phyloP scores from a whole-genome alignment of 345 rosid genomes.

The Moringa oleifera region DNA sequence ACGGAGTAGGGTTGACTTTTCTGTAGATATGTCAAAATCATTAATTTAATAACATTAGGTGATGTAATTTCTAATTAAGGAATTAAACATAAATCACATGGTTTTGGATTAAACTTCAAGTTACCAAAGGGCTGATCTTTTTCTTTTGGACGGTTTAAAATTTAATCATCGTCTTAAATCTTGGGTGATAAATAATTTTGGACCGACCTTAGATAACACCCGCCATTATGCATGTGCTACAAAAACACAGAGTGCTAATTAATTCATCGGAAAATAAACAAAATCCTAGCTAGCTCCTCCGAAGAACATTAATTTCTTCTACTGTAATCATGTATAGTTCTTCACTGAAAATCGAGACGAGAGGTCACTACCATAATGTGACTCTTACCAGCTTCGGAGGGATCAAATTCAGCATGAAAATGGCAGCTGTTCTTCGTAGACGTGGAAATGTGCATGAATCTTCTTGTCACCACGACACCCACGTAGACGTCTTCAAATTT shows the following conservation, averaged over 20 bases:
- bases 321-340: background rate
- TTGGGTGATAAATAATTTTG: background rate
- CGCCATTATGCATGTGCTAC: slow-evolving; percentile 8
- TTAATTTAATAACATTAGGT: background rate
- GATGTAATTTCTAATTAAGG: slow-evolving; percentile 9
- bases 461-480: background rate
- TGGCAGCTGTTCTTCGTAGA: no score
- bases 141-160: slow-evolving; percentile 33
- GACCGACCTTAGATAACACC: slow-evolving; percentile 15
- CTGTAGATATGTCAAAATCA: no score
- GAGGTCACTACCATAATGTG: background rate
- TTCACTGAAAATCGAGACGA: background rate
- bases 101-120: no score
- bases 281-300: background rate
- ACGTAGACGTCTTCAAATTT: background rate
- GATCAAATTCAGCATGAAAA: background rate
- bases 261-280: slow-evolving; percentile 4
- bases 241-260: background rate
- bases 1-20: no score
- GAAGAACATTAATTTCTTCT: no score
- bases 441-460: background rate
- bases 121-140: slow-evolving; percentile 4
- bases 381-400: slow-evolving; percentile 5
- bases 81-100: slow-evolving; percentile 6
- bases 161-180: slow-evolving; percentile 15